Evolutionary conservation across 176 grass and related monocot species (phyloP).

Genomic region (Leersia perrieri): DNA sequence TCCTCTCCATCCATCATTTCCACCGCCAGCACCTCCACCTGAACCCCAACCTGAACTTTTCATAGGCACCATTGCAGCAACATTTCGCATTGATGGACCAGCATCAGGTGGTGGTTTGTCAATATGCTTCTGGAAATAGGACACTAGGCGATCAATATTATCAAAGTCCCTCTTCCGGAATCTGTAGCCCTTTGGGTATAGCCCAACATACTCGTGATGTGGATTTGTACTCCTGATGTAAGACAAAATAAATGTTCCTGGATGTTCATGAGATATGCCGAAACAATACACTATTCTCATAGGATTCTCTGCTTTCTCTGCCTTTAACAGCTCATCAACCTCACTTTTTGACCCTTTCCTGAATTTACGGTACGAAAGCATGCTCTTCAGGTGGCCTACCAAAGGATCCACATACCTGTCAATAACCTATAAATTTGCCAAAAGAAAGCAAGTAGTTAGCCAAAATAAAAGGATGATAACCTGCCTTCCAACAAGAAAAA

Average conservation of each 20-base stretch:
- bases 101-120: constrained; percentile 79
- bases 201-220: constrained; percentile 92
- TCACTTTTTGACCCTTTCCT: constrained; percentile 79
- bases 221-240: constrained; percentile 94
- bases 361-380: constrained; percentile 92
- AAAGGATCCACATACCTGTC: constrained; percentile 96
- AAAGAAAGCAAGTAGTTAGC: not conserved
- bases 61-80: constrained; percentile 89
- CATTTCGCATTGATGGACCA: constrained; percentile 54
- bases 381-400: constrained; percentile 76
- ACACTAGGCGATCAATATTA: constrained; percentile 74
- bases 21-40: constrained; percentile 39
- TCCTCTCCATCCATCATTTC: too few species aligned
- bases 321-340: constrained; percentile 70
- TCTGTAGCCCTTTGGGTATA: constrained; percentile 90
- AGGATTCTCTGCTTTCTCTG: constrained; percentile 83
- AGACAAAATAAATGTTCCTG: constrained; percentile 88
- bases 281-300: constrained; percentile 94
- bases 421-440: constrained; percentile 65
- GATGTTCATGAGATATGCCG: constrained; percentile 84
- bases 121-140: constrained; percentile 93
- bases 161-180: constrained; percentile 95
- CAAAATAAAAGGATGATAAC: not conserved
- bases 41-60: constrained; percentile 55
- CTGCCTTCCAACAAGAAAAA: not conserved